Evolutionary conservation across 345 rosid genomes (phyloP), one percentile per base, ranked within the genome.

Genomic region (Physaria fendleri): DNA sequence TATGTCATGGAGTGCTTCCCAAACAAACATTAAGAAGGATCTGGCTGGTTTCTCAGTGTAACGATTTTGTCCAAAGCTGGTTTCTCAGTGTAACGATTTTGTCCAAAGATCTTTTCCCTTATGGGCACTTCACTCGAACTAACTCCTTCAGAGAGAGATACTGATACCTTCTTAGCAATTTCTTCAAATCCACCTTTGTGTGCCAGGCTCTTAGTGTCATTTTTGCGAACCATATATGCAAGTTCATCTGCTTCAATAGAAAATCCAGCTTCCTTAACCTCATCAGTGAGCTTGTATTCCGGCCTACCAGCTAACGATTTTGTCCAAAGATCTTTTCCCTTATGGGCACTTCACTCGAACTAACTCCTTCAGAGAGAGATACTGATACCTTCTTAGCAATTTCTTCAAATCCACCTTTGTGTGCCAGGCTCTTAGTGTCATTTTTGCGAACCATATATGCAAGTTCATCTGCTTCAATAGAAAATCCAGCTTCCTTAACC

Each of bases 161-260:
- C 86, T 24, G 56, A 67, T 21, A 88, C 56, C 56, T 63, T 80
- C 41, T 54, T 16, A 2, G 85, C 84, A 57, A 91, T 72, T 39
- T 79, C 95, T 73, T 75, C 81, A 53, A 82, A 84, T 46, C 96
- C 95, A 41, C 83, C 87, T 58, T 66, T 54, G 18, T 6, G 57
- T 62, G 68, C 64, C 55, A 91, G 61, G 39, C 76, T 69, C 66
- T 69, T 82, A 12, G 63, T 42, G 58, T 84, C 84, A 56, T 81
- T 92, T 13, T 71, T 71, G 43, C 86, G 79, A 64, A 79, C 90
- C 71, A 87, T 69, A 22, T 80, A 60, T 27, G 91, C 86, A 35
- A 88, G 83, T 30, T 84, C 90, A 46, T 91, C 88, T 17, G 91
- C 81, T 44, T 76, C 83, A 51, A 91, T 78, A 44, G 64, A 65